Base-by-base conservation (phyloP, 305 asterid genomes). In the Striga hermonthica region DNA sequence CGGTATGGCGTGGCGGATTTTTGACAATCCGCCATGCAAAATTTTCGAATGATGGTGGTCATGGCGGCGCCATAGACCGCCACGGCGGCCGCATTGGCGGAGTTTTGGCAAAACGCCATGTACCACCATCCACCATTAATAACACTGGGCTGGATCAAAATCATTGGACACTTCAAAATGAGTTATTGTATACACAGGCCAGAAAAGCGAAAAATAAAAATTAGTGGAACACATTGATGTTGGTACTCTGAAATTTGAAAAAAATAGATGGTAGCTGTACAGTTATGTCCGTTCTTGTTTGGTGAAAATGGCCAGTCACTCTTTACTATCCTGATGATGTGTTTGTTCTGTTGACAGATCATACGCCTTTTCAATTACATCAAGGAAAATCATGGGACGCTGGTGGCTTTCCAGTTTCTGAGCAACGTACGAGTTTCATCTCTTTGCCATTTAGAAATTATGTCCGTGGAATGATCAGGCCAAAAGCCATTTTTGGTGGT, bases 371-470 rank as follows among this genome's bases (percentile, higher is more conserved):
- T 94, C 83, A 69, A 73, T 73, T 79, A 86, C 81, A 80, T 91
- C 74, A 80, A 94, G 86, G 94, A 94, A 76, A 83, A 88, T 69
- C 95, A 84, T 57, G 99, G 99, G 69, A 67, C 77, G 60, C 75
- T 76, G 71, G 72, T 65, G 77, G 96, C 97, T 77, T 94, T 88
- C 84, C 93, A 86, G 84, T 94, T 90, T 77, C 60, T 94, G 82
- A 85, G 95, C 83, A 94, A 90, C 50, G 99, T 94, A 88, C 49
- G 93, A 59, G 67, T 67, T 76, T 60, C 70, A 47, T 78, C 67
- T 75, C 75, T 72, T 67, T 55, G 49, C 31, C 31, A 2, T 22
- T 22, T 0, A 22, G 2, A 22, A 22, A 22, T 22, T 22, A 22
- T 22, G 31, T 22, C 31, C 2, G 31, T 0, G 1, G 31, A 22